These are phyloP conservation scores for Fagopyrum tataricum DNA, from an alignment of 148 eudicot species.

Conservation along the genomic window DNA sequence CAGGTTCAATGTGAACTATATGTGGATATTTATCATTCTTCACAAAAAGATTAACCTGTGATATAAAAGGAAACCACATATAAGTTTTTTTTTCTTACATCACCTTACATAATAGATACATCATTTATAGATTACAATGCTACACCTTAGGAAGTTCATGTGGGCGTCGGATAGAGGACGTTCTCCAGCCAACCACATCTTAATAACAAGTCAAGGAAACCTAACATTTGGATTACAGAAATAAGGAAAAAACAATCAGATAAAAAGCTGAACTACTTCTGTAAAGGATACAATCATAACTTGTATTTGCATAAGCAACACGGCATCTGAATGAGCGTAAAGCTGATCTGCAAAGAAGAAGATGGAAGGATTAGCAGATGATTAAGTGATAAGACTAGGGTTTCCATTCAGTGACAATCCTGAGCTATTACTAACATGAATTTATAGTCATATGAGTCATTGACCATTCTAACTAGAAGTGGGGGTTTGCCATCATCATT, in stretches of 20 bases:
- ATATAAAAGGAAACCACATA: neutral
- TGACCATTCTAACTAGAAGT: conserved; percentile 78
- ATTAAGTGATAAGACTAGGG: neutral
- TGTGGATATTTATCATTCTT: conserved; percentile 67
- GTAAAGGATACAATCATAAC: conserved; percentile 73
- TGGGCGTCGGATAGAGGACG: conserved; percentile 84
- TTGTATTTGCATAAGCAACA: conserved; percentile 83
- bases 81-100: neutral
- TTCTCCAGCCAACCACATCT: conserved; percentile 96
- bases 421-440: conserved; percentile 52
- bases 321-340: conserved; percentile 72
- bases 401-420: neutral
- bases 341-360: conserved; percentile 59
- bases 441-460: conserved; percentile 60
- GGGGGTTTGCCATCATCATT: conserved; percentile 66
- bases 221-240: neutral
- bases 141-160: conserved; percentile 69
- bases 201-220: conserved; percentile 32
- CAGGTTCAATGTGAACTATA: conserved; percentile 49
- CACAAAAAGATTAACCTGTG: conserved; percentile 53
- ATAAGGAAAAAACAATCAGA: neutral
- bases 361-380: conserved; percentile 13
- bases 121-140: neutral
- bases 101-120: conserved; percentile 10
- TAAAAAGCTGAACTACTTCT: neutral